Evolutionary conservation across 306 rosid genomes (phyloP).

Genomic region (Cicer judaicum): DNA sequence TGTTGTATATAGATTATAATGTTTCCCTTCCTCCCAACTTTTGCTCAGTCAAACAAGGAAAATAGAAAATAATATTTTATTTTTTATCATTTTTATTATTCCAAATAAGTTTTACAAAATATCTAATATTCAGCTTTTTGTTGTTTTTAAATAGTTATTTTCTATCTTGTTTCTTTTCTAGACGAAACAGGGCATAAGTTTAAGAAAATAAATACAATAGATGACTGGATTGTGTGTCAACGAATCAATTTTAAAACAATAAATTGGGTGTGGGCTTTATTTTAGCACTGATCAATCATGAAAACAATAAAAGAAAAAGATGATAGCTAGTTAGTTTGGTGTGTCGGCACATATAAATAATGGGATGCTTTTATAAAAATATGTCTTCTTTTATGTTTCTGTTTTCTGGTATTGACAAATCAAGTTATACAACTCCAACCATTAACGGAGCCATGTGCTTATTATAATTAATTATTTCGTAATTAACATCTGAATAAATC

Average conservation of each 20-base stretch:
- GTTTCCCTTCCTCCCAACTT: too few relatives aligned
- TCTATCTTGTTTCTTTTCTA: too few relatives aligned
- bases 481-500: slow-evolving; percentile 30
- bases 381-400: slow-evolving; percentile 28
- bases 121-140: too few relatives aligned
- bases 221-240: slow-evolving; percentile 49
- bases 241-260: slow-evolving; percentile 39
- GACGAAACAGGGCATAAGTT: background rate
- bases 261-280: slow-evolving; percentile 35
- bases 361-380: slow-evolving; percentile 28
- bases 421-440: slow-evolving; percentile 31
- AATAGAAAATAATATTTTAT: too few relatives aligned
- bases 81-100: too few relatives aligned
- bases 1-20: too few relatives aligned
- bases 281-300: slow-evolving; percentile 27
- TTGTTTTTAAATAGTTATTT: too few relatives aligned
- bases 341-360: slow-evolving; percentile 34
- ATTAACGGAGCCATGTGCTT: slow-evolving; percentile 47
- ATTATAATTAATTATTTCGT: slow-evolving; percentile 29
- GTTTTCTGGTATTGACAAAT: slow-evolving; percentile 48
- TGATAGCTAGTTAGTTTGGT: slow-evolving; percentile 36
- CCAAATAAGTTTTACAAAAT: too few relatives aligned
- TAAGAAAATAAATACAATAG: slow-evolving; percentile 10
- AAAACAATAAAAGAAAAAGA: slow-evolving; percentile 34
- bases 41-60: too few relatives aligned